These are phyloP conservation scores for Boletus coccyginus DNA, from an alignment of 768 basidiomycete species.

Conservation along the genomic window DNA sequence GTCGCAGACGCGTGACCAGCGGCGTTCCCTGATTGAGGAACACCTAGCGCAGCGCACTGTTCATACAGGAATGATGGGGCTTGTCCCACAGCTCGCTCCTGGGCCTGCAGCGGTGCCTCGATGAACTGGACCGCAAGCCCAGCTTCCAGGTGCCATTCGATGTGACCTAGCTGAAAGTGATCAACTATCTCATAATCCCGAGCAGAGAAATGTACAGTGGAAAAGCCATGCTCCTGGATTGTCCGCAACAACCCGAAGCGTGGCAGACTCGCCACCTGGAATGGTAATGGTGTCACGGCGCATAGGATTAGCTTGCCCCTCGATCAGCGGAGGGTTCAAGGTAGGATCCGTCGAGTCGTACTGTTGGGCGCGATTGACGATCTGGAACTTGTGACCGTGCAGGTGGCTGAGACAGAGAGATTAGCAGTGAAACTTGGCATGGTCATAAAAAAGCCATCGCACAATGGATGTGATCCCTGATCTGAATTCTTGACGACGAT, in stretches of 20 bases:
- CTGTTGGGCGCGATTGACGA: conserved; percentile 69
- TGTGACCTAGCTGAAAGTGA: conserved; percentile 51
- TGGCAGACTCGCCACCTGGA: conserved; percentile 62
- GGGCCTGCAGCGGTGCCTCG: conserved; percentile 73
- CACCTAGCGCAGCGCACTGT: conserved; percentile 65
- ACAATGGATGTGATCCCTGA: conserved; percentile 83
- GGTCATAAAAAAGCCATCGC: conserved; percentile 24
- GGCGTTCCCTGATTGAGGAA: conserved; percentile 76
- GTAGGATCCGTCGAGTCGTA: conserved; percentile 70
- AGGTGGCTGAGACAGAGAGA: conserved; percentile 60
- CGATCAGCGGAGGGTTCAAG: conserved; percentile 77
- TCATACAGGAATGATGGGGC: conserved; percentile 62
- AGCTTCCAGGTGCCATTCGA: conserved; percentile 81
- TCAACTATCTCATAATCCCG: neutral
- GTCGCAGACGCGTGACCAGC: conserved; percentile 72
- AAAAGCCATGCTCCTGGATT: conserved; percentile 93
- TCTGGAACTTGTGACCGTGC: conserved; percentile 85
- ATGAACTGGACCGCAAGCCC: conserved; percentile 87
- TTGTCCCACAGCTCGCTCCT: conserved; percentile 42
- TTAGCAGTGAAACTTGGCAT: neutral
- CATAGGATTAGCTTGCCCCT: conserved; percentile 83
- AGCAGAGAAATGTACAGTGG: conserved; percentile 54
- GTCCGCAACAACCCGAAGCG: conserved; percentile 79
- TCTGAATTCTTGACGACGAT: conserved; percentile 73
- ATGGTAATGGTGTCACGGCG: conserved; percentile 89